Conservation (phyloP, 805 yeast species). For the Wickerhamomyces pijperi region DNA sequence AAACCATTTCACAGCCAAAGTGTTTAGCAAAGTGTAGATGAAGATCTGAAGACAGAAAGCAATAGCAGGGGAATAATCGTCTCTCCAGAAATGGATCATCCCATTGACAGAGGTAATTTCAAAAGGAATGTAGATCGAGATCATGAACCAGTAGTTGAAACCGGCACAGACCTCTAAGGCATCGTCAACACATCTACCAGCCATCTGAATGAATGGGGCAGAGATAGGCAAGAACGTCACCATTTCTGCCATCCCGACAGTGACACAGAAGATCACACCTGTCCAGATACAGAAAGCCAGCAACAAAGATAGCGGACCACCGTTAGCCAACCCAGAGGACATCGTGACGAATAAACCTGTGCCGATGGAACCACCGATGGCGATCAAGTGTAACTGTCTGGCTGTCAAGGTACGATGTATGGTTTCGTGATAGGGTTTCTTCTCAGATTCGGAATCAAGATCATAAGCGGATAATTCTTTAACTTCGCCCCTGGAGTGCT, state of each 20-base stretch:
- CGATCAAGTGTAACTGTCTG: constrained; percentile 53
- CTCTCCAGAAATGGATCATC: constrained; percentile 64
- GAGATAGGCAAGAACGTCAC: constrained; percentile 52
- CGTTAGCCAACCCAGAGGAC: constrained; percentile 40
- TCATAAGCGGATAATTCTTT: neutral
- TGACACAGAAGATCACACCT: constrained; percentile 49
- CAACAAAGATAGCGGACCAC: constrained; percentile 44
- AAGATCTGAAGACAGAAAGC: constrained; percentile 55
- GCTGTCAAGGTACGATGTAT: constrained; percentile 28
- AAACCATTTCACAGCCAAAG: constrained; percentile 61
- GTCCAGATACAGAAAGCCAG: constrained; percentile 58
- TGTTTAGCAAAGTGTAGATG: constrained; percentile 48
- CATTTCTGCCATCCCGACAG: constrained; percentile 52
- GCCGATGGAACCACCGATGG: constrained; percentile 58
- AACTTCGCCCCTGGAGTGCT: neutral
- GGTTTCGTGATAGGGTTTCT: neutral
- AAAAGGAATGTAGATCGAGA: constrained; percentile 46
- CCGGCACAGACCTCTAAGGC: constrained; percentile 64
- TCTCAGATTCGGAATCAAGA: too few relatives aligned
- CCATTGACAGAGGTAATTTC: constrained; percentile 57
- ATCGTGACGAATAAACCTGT: constrained; percentile 54
- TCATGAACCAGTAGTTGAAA: constrained; percentile 47
- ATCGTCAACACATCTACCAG: constrained; percentile 55
- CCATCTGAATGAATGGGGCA: constrained; percentile 53
- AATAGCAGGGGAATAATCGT: constrained; percentile 62